Conservation (phyloP, 306 rosid species). For the Castanopsis chinensis region DNA sequence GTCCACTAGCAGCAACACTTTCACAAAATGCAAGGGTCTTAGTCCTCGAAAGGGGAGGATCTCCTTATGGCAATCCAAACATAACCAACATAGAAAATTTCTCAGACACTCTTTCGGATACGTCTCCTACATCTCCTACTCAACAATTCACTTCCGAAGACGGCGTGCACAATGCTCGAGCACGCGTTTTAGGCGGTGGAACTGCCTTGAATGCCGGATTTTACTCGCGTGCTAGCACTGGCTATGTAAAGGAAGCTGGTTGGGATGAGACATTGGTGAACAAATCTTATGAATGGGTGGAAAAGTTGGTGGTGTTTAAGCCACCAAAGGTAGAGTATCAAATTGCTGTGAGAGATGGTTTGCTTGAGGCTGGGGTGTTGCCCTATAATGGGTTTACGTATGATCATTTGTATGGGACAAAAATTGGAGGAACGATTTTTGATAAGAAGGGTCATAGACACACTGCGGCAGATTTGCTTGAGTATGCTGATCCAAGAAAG, state of each 20-base stretch:
- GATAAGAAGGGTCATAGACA: constrained; percentile 56
- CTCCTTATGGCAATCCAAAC: constrained; percentile 55
- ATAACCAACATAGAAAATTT: constrained; percentile 38
- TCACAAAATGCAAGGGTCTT: constrained; percentile 55
- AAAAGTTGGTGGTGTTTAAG: constrained; percentile 47
- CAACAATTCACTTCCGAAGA: constrained; percentile 65
- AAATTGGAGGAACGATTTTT: constrained; percentile 69
- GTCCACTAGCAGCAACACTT: constrained; percentile 81
- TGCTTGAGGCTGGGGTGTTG: constrained; percentile 56
- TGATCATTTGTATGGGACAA: constrained; percentile 63
- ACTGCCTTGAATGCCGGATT: constrained; percentile 71
- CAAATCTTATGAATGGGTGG: constrained; percentile 67
- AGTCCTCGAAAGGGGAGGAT: constrained; percentile 76
- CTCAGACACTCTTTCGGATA: constrained; percentile 39
- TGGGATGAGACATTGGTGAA: constrained; percentile 45
- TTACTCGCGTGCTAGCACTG: constrained; percentile 46
- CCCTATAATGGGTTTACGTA: constrained; percentile 63
- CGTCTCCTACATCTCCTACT: constrained; percentile 46
- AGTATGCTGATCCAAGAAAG: constrained; percentile 50
- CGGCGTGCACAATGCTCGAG: constrained; percentile 52
- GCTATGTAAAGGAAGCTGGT: constrained; percentile 36
- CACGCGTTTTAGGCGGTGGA: constrained; percentile 63
- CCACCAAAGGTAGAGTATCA: constrained; percentile 60
- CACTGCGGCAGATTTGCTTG: constrained; percentile 75
- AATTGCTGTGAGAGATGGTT: constrained; percentile 54